Evolutionary conservation across 208 protist genomes (phyloP).

Genomic region (Willaertia magna): DNA sequence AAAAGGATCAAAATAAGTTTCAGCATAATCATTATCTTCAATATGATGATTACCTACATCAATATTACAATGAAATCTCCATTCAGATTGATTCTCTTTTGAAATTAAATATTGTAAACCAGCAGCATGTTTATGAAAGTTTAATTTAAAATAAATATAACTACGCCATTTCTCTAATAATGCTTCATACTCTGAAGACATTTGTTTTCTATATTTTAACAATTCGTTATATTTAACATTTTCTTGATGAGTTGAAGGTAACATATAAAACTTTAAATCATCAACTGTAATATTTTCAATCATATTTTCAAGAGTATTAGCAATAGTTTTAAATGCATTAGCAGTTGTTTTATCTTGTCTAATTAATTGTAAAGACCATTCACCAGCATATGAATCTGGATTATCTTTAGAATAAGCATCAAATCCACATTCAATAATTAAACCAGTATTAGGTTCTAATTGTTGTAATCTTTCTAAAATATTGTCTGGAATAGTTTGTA

Average conservation of each 20-base stretch:
- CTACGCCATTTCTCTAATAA: background rate
- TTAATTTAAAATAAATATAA: background rate
- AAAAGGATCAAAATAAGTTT: background rate
- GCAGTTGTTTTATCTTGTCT: background rate
- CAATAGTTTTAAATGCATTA: background rate
- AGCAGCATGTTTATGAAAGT: background rate
- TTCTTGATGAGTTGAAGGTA: background rate
- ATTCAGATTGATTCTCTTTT: background rate
- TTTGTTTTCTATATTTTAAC: background rate
- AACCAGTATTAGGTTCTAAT: background rate
- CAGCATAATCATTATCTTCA: background rate
- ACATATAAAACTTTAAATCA: background rate
- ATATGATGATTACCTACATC: no score
- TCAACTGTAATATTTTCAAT: constrained; percentile 1
- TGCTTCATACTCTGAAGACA: background rate
- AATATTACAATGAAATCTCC: background rate
- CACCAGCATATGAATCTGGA: background rate
- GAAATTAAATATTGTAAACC: background rate
- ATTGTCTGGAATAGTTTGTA: background rate
- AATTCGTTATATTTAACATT: background rate
- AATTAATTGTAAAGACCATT: background rate
- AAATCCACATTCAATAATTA: background rate
- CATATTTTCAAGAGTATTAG: constrained; percentile 1
- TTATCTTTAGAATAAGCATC: background rate
- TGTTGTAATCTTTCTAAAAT: background rate